A percentile compares a stretch with the other conserved stretches of the same genome.
phyloP scores from a whole-genome alignment of 768 basidiomycete genomes.

The Russula lepida region DNA sequence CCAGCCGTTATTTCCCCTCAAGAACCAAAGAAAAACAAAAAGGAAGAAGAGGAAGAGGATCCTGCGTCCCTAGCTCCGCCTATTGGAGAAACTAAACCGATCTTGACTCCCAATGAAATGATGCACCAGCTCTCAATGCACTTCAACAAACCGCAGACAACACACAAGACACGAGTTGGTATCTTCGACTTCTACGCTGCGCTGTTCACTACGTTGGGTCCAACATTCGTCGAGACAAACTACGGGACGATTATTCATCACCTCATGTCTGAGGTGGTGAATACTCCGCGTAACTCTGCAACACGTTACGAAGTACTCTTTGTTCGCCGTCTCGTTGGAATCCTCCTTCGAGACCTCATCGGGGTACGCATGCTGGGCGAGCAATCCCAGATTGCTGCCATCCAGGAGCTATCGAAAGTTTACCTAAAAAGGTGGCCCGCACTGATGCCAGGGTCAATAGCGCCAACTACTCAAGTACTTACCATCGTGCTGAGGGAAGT shows the following conservation, averaged over 20 bases:
- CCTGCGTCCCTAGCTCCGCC: constrained; percentile 38
- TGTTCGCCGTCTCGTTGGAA: constrained; percentile 61
- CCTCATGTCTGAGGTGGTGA: constrained; percentile 69
- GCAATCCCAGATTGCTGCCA: constrained; percentile 86
- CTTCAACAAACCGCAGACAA: constrained; percentile 65
- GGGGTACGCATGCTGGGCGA: constrained; percentile 86
- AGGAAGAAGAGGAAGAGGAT: constrained; percentile 51
- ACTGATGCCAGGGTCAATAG: constrained; percentile 76
- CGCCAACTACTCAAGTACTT: constrained; percentile 59
- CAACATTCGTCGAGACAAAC: constrained; percentile 71
- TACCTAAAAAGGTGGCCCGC: constrained; percentile 92
- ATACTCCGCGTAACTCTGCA: constrained; percentile 42
- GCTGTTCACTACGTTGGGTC: constrained; percentile 65
- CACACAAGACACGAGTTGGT: constrained; percentile 70
- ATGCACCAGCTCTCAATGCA: constrained; percentile 66
- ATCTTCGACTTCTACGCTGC: constrained; percentile 85
- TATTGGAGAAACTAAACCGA: constrained; percentile 53
- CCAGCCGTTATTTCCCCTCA: constrained; percentile 41
- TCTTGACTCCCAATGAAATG: constrained; percentile 75
- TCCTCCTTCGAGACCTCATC: constrained; percentile 78
- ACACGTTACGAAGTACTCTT: constrained; percentile 70
- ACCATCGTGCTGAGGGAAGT: constrained; percentile 75
- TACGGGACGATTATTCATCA: constrained; percentile 75
- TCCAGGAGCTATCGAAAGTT: constrained; percentile 71
- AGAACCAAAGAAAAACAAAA: constrained; percentile 58